Evolutionary conservation across 75 land plant species (phyloP), one percentile per base, ranked within the genome.

Genomic region (Sequoiadendron giganteum): DNA sequence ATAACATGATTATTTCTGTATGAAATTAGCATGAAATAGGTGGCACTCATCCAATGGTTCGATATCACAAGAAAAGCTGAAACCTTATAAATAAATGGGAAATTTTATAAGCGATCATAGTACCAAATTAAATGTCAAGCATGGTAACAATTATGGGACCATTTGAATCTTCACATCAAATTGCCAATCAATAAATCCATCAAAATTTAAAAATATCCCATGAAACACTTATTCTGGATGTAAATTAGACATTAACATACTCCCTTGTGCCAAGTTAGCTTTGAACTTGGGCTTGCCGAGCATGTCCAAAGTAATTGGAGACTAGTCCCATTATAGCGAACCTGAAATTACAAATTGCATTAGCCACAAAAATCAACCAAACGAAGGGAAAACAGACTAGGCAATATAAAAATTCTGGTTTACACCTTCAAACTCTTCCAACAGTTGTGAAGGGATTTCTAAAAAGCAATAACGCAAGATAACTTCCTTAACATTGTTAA

Each of bases 291-390:
- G 45, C 81, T 42, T 78, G 81, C 21, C 45, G 81, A 40, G 81
- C 81, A 78, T 40, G 81, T 78, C 81, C 81, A 78, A 78, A 78
- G 43, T 78, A 78, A 78, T 39, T 78, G 45, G 81, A 39, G 43
- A 78, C 81, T 40, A 78, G 40, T 78, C 81, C 81, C 81, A 78
- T 78, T 1, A 78, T 42, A 78, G 81, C 81, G 40, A 78, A 78
- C 81, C 81, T 78, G 81, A 78, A 78, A 78, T 18, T 15, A 38
- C 10, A 36, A 39, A 78, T 11, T 78, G 21, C 81, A 78, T 32
- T 19, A 1, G 38, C 80, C 42, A 77, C 38, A 34, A 77, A 19
- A 18, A 39, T 18, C 10, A 78, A 3, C 40, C 8, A 40, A 14
- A 78, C 40, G 10, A 78, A 78, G 5, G 21, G 25, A 78, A 18